These are phyloP conservation scores for Trametes coccinea DNA, from an alignment of 768 basidiomycete genomes.

Conservation along the genomic window DNA sequence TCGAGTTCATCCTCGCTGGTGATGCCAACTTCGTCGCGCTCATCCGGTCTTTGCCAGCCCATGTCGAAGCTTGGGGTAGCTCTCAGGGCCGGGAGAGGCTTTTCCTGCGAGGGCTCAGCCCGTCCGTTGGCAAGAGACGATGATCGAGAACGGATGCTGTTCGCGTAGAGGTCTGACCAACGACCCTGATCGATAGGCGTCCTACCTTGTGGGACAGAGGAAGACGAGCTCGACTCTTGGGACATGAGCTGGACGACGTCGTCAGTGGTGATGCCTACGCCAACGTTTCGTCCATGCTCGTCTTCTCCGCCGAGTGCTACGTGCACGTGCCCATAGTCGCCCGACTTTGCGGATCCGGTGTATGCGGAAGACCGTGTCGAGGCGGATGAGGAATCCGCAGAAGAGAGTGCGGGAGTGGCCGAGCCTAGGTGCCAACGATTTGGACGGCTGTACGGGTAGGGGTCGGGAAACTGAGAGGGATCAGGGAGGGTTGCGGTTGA, in stretches of 20 bases:
- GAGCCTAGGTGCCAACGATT: constrained; percentile 48
- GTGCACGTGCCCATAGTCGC: constrained; percentile 65
- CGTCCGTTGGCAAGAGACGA: constrained; percentile 59
- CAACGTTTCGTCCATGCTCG: constrained; percentile 40
- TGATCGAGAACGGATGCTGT: constrained; percentile 65
- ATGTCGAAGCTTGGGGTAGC: constrained; percentile 77
- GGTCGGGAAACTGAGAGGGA: constrained; percentile 70
- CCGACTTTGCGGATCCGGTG: constrained; percentile 67
- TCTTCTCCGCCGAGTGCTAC: constrained; percentile 64
- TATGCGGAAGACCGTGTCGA: constrained; percentile 80
- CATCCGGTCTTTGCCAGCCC: constrained; percentile 73
- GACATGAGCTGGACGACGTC: constrained; percentile 62
- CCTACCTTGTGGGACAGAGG: constrained; percentile 48
- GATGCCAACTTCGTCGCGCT: constrained; percentile 63
- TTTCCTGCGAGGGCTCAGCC: constrained; percentile 43
- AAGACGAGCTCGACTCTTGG: constrained; percentile 47
- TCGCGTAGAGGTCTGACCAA: constrained; percentile 75
- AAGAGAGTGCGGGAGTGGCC: constrained; percentile 61
- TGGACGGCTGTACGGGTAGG: constrained; percentile 58
- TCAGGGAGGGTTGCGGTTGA: constrained; percentile 56
- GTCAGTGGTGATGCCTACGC: constrained; percentile 66
- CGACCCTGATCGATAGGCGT: constrained; percentile 62
- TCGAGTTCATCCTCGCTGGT: constrained; percentile 57
- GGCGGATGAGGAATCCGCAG: constrained; percentile 66
- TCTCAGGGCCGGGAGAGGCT: constrained; percentile 39